phyloP scores from a whole-genome alignment of 176 grass and related monocot species.

The Aegilops longissima region DNA sequence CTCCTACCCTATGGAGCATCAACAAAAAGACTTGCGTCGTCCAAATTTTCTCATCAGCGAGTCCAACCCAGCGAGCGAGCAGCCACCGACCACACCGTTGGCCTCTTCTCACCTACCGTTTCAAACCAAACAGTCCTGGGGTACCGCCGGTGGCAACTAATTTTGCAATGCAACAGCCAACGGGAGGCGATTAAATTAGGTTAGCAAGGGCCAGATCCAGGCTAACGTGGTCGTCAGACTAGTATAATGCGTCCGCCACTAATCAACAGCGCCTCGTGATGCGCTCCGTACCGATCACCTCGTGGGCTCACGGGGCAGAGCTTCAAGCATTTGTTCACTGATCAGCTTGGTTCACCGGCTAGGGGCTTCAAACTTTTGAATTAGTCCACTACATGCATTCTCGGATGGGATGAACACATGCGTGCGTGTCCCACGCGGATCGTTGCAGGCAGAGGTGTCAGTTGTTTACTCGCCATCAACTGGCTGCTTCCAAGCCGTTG shows the following conservation, averaged over 20 bases:
- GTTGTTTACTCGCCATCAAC: background rate
- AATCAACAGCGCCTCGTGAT: background rate
- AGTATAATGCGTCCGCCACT: background rate
- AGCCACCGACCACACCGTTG: background rate
- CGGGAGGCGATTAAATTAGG: background rate
- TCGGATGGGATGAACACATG: background rate
- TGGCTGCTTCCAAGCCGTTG: too few species aligned
- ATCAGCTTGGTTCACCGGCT: background rate
- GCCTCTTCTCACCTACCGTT: background rate
- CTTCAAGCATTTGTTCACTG: background rate
- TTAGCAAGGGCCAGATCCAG: slow-evolving; percentile 8
- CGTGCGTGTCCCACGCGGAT: background rate
- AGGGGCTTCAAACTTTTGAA: background rate
- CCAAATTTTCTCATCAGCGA: background rate
- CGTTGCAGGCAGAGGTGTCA: background rate
- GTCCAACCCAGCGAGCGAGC: background rate
- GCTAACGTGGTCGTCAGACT: background rate
- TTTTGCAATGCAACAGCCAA: background rate
- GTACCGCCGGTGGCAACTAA: background rate
- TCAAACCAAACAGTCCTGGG: background rate
- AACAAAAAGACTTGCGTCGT: too few species aligned
- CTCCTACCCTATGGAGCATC: background rate
- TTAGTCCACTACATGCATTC: background rate
- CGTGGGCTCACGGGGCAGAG: background rate
- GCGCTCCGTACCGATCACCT: slow-evolving; percentile 4